Evolutionary conservation across 2,329 filamentous ascomycete genomes (phyloP), one percentile per base, ranked within the genome.

Genomic region (Trematosphaeria pertusa): DNA sequence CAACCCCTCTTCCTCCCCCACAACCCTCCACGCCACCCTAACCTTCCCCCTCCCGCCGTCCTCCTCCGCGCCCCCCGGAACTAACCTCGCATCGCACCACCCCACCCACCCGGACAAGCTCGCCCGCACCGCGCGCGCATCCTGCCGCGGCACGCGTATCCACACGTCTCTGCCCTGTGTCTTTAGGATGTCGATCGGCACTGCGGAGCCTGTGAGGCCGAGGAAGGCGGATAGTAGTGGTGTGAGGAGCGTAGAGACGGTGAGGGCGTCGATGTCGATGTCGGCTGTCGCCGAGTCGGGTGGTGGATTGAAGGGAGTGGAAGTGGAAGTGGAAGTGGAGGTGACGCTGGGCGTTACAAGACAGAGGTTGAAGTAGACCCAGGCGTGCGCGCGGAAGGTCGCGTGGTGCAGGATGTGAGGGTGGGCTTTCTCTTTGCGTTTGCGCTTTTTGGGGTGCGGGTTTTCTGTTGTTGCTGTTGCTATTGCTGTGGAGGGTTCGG

Each of bases 111-210:
- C 46, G 11, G 49, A 54, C 48, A 70, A 14, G 10, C 42, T 49
- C 14, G 64, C 67, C 26, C 53, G 15, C 14, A 71, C 37, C 0
- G 20, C 65, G 4, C 54, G 26, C 22, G 45, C 62, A 52, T 71
- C 67, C 37, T 53, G 48, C 41, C 64, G 43, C 37, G 65, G 56
- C 2, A 69, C 49, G 4, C 67, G 48, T 0, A 71, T 37, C 51
- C 56, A 65, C 4, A 62, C 58, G 1, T 57, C 50, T 0, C 57
- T 17, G 0, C 59, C 62, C 1, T 5, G 4, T 0, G 50, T 61
- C 14, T 85, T 83, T 24, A 93, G 78, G 15, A 92, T 83, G 62
- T 93, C 89, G 45, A 91, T 65, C 1, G 85, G 74, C 3, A 92
- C 85, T 9, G 83, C 84, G 2, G 79, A 73, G 9, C 89, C 89